A percentile compares a stretch with the other conserved stretches of the same genome.
phyloP scores from a whole-genome alignment of 495 filamentous ascomycete genomes.

The Pyronema omphalodes region DNA sequence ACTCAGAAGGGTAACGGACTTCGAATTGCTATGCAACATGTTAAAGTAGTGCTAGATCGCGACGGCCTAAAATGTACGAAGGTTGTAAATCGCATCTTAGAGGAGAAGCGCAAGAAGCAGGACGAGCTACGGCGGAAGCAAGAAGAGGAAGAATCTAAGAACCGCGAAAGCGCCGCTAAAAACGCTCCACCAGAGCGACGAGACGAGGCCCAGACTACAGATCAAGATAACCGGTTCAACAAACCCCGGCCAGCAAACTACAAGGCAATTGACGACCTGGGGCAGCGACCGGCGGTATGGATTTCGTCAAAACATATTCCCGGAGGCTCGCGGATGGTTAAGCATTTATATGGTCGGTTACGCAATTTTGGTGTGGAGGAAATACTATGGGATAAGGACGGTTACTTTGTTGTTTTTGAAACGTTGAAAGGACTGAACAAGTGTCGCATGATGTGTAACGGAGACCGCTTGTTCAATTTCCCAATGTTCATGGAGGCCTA shows the following conservation, averaged over 20 bases:
- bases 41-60: constrained; percentile 72
- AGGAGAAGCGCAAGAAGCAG: constrained; percentile 40
- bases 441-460: constrained; percentile 55
- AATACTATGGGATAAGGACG: constrained; percentile 61
- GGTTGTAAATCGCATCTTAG: constrained; percentile 50
- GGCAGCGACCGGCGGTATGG: constrained; percentile 80
- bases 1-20: constrained; percentile 46
- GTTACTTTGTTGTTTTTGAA: constrained; percentile 80
- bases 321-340: constrained; percentile 62
- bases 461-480: constrained; percentile 72
- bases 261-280: constrained; percentile 40
- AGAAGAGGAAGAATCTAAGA: background rate
- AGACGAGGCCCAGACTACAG: constrained; percentile 16
- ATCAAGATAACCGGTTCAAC: constrained; percentile 9
- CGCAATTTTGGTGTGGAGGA: constrained; percentile 58
- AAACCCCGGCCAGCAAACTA: constrained; percentile 22
- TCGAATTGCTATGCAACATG: constrained; percentile 50
- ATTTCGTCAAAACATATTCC: constrained; percentile 72
- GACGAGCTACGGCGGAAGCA: constrained; percentile 26
- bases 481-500: constrained; percentile 80
- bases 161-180: constrained; percentile 16
- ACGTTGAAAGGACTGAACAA: constrained; percentile 64
- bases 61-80: constrained; percentile 63
- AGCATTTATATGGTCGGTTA: constrained; percentile 71
- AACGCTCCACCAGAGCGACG: background rate